phyloP scores from a whole-genome alignment of 75 land plant genomes.

The Pseudotsuga menziesii region DNA sequence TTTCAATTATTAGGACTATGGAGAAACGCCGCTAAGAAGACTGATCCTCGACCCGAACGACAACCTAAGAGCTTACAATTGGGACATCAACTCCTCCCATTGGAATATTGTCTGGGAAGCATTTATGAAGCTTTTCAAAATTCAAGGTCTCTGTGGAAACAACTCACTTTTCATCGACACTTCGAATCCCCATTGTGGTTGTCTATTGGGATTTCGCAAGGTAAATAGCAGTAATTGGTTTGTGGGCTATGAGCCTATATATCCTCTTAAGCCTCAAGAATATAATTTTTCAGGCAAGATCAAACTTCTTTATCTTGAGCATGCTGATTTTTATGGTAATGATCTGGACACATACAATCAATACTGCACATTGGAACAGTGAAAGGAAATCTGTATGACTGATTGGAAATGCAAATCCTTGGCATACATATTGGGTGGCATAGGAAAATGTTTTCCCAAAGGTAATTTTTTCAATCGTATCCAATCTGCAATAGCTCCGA shows the following conservation, averaged over 20 bases:
- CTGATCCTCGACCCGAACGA: conserved; percentile 49
- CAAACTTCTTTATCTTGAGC: no score
- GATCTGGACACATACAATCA: no score
- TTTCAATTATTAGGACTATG: conserved; percentile 29
- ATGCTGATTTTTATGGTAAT: no score
- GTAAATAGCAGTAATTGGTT: no score
- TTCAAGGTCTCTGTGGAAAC: conserved; percentile 20
- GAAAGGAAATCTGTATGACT: conserved; percentile 21
- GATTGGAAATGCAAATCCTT: conserved; percentile 27
- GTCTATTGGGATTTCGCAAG: no score
- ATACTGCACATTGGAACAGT: neutral
- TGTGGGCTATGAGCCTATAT: no score
- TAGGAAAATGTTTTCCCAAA: conserved; percentile 31
- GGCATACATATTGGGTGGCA: conserved; percentile 16
- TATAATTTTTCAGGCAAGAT: no score
- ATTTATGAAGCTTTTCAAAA: conserved; percentile 14
- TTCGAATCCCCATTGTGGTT: no score
- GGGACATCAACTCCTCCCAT: conserved; percentile 7
- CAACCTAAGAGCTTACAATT: conserved; percentile 45
- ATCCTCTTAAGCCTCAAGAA: no score
- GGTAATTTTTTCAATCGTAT: conserved; percentile 30
- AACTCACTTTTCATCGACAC: conserved; percentile 20
- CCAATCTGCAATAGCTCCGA: conserved; percentile 10
- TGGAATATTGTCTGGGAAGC: conserved; percentile 49
- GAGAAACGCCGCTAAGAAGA: conserved; percentile 10